Conservation (phyloP, 2,329 filamentous ascomycete species). For the Leptoxyphium fumago region DNA sequence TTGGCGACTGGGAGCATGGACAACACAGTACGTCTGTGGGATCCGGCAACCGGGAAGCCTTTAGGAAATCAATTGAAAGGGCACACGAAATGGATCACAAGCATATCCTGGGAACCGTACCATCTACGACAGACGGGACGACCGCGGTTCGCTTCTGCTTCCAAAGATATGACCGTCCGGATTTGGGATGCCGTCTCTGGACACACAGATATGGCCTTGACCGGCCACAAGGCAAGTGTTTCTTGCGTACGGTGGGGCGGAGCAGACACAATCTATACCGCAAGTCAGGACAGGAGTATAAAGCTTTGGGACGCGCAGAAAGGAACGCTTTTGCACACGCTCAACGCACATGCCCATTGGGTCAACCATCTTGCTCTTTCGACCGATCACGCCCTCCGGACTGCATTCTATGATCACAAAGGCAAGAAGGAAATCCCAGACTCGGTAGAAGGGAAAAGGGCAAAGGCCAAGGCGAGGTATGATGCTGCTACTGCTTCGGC, state of each 20-base stretch:
- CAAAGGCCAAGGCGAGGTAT: conserved; percentile 68
- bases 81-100: conserved; percentile 80
- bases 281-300: conserved; percentile 81
- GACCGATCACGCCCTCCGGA: conserved; percentile 78
- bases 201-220: conserved; percentile 65
- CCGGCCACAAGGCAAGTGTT: conserved; percentile 77
- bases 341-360: conserved; percentile 79
- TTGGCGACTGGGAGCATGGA: conserved; percentile 90
- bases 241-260: conserved; percentile 92
- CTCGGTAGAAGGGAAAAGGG: conserved; percentile 53
- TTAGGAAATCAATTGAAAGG: conserved; percentile 62
- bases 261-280: conserved; percentile 56
- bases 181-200: conserved; percentile 75
- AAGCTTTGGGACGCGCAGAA: conserved; percentile 75
- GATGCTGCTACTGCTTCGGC: conserved; percentile 63
- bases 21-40: conserved; percentile 80
- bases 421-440: conserved; percentile 49
- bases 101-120: conserved; percentile 83
- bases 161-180: conserved; percentile 76
- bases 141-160: conserved; percentile 69
- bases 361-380: conserved; percentile 91
- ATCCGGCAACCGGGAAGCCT: conserved; percentile 64
- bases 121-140: conserved; percentile 63
- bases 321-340: conserved; percentile 65
- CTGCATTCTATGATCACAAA: conserved; percentile 73